Percentiles rank a stretch among this genome's conserved stretches.
phyloP scores from a whole-genome alignment of 306 rosid species.

The Gleditsia sinensis region DNA sequence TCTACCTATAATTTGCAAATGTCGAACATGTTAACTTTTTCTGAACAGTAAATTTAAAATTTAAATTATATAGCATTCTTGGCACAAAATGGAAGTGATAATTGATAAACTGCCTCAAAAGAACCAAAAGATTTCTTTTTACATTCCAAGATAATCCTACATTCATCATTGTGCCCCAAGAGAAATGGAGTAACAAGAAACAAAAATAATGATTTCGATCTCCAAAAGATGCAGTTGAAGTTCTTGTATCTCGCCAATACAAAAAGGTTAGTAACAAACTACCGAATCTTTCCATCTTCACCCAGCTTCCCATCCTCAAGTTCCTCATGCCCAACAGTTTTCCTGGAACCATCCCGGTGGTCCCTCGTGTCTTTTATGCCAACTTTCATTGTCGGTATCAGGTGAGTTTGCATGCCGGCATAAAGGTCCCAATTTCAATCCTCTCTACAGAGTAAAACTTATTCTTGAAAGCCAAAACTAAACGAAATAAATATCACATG shows the following conservation, averaged over 20 bases:
- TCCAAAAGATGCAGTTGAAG: neutral
- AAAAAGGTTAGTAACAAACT: constrained; percentile 27
- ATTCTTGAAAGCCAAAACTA: too few species aligned
- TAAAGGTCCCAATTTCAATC: constrained; percentile 18
- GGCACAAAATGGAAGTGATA: constrained; percentile 3
- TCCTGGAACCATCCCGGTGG: constrained; percentile 73
- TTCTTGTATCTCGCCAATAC: constrained; percentile 14
- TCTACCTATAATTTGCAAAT: too few species aligned
- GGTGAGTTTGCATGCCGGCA: constrained; percentile 88
- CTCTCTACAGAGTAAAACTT: too few species aligned
- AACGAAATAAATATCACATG: constrained; percentile 28
- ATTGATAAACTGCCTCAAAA: too few species aligned
- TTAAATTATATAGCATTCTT: too few species aligned
- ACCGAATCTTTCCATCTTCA: constrained; percentile 76
- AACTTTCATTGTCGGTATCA: constrained; percentile 79
- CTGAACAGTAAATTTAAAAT: too few species aligned
- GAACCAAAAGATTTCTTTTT: constrained; percentile 21
- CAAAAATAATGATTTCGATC: neutral
- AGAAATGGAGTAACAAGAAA: neutral
- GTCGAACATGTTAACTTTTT: too few species aligned
- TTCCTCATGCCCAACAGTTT: constrained; percentile 68
- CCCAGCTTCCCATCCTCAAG: constrained; percentile 99
- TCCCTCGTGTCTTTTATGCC: constrained; percentile 94
- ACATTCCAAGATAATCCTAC: constrained; percentile 28
- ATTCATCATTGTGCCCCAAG: constrained; percentile 1